Evolutionary conservation across 2,329 filamentous ascomycete species (phyloP), one percentile per base, ranked within the genome.

Genomic region (Sclerotinia subarctica): DNA sequence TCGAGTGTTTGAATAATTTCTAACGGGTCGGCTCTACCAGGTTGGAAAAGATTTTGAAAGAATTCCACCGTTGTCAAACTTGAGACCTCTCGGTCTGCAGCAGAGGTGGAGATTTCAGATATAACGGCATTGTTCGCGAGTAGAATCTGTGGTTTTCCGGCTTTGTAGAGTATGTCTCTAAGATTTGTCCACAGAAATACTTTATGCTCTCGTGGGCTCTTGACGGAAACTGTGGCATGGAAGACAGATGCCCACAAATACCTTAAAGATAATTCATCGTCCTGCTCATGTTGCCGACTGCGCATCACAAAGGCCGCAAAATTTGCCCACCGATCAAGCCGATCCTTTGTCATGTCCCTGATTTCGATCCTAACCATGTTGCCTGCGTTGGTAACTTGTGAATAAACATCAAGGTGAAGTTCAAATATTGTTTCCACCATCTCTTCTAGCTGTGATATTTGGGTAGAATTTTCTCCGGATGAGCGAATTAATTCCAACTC

Each of bases 1-100:
- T 99, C 95, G 47, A 99, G 81, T 38, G 89, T 95, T 75, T 97
- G 93, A 69, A 99, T 97, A 26, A 97, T 87, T 6, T 89, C 85
- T 17, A 94, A 86, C 0, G 94, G 92, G 73, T 97, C 90, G 58
- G 90, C 88, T 69, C 89, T 86, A 68, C 95, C 90, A 49, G 93
- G 89, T 69, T 92, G 90, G 77, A 98, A 98, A 0, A 99, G 86
- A 49, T 89, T 92, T 63, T 93, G 84, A 78, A 99, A 98, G 78
- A 98, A 98, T 76, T 97, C 94, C 86, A 96, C 95, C 0, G 94
- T 98, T 19, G 92, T 97, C 46, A 98, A 84, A 74, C 94, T 93
- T 17, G 92, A 94, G 35, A 97, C 90, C 77, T 99, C 94, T 66
- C 93, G 89, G 71, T 98, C 94, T 10, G 95, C 89, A 0, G 93